Conservation (phyloP, 2,329 filamentous ascomycete species). For the Monosporascus ibericus region DNA sequence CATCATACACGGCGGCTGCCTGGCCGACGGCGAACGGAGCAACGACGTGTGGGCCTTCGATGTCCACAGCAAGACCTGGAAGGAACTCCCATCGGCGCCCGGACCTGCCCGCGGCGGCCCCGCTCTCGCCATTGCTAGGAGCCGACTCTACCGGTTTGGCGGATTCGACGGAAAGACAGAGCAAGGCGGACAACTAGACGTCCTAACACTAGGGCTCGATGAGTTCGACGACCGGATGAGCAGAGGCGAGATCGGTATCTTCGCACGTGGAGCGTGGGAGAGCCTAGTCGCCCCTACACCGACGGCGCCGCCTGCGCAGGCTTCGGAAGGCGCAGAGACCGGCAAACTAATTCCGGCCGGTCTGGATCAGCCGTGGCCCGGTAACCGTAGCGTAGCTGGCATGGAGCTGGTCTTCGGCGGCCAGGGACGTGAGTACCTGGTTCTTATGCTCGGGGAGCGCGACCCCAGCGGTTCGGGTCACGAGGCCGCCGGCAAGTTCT, state of each 20-base stretch:
- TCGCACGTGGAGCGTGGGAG: slow-evolving; percentile 49
- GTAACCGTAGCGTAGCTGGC: slow-evolving; percentile 45
- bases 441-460: slow-evolving; percentile 55
- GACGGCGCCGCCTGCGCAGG: slow-evolving; percentile 21
- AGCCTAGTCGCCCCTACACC: slow-evolving; percentile 36
- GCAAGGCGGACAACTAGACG: slow-evolving; percentile 66
- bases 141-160: slow-evolving; percentile 70
- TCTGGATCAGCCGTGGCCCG: slow-evolving; percentile 36
- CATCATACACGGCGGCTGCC: slow-evolving; percentile 71
- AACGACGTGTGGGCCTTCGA: slow-evolving; percentile 76
- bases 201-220: slow-evolving; percentile 52
- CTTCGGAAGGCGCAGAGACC: slow-evolving; percentile 8
- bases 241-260: slow-evolving; percentile 43
- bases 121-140: slow-evolving; percentile 57
- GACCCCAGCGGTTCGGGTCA: slow-evolving; percentile 43
- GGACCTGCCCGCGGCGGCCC: slow-evolving; percentile 61
- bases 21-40: slow-evolving; percentile 53
- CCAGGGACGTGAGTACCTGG: slow-evolving; percentile 55
- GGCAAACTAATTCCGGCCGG: slow-evolving; percentile 19
- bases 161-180: slow-evolving; percentile 69
- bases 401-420: slow-evolving; percentile 52
- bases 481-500: slow-evolving; percentile 46
- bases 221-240: slow-evolving; percentile 45
- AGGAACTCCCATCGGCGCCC: slow-evolving; percentile 59
- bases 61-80: slow-evolving; percentile 59